Conservation (phyloP, 257 asterid species). For the Jacaranda copaia region DNA sequence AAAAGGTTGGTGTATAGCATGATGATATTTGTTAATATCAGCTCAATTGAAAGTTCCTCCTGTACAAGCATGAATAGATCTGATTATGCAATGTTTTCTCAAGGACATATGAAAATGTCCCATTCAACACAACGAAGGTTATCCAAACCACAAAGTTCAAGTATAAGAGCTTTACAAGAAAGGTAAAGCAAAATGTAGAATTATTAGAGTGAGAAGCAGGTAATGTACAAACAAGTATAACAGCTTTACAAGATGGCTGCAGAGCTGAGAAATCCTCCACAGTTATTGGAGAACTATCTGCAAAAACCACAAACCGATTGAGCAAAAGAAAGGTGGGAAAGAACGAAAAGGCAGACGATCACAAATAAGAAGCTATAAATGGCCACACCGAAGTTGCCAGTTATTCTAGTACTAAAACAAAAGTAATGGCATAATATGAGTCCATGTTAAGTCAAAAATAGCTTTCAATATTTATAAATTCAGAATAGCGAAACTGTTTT, state of each 20-base stretch:
- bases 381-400: constrained; percentile 13
- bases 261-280: constrained; percentile 62
- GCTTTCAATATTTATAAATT: background rate
- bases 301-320: constrained; percentile 42
- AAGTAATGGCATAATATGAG: background rate
- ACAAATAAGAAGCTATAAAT: constrained; percentile 5
- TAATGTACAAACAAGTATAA: constrained; percentile 98
- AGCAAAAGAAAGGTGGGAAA: constrained; percentile 22
- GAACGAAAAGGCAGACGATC: constrained; percentile 21
- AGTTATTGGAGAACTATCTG: constrained; percentile 65
- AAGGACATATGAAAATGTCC: background rate
- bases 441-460: background rate
- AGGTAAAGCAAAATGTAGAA: constrained; percentile 19
- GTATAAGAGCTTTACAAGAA: background rate
- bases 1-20: background rate
- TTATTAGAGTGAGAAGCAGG: constrained; percentile 48
- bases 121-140: constrained; percentile 4
- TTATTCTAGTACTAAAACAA: background rate
- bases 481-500: background rate
- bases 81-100: constrained; percentile 28
- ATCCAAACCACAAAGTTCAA: constrained; percentile 25
- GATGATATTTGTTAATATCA: constrained; percentile 12
- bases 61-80: constrained; percentile 18
- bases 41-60: constrained; percentile 22
- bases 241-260: constrained; percentile 74